phyloP scores from a whole-genome alignment of 2,329 filamentous ascomycete species.

The Talaromyces sp. region DNA sequence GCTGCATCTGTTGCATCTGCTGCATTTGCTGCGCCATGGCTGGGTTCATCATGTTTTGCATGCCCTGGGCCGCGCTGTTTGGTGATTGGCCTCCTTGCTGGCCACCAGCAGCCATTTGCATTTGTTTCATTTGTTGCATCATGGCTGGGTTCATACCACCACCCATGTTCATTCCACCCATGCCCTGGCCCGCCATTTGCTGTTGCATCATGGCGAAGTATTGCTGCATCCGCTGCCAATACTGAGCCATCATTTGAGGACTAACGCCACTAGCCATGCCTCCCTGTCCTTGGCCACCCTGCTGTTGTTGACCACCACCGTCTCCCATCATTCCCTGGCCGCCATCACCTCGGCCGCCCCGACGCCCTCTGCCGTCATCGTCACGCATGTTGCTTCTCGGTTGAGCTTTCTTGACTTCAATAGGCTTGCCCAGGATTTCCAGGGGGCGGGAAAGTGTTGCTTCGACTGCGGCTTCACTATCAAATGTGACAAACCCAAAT shows the following conservation, averaged over 20 bases:
- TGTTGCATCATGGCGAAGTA: slow-evolving; percentile 95
- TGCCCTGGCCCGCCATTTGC: slow-evolving; percentile 62
- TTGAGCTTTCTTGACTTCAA: slow-evolving; percentile 97
- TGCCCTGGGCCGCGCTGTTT: slow-evolving; percentile 51
- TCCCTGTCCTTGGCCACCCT: slow-evolving; percentile 39
- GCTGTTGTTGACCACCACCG: slow-evolving; percentile 41
- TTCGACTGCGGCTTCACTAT: slow-evolving; percentile 91
- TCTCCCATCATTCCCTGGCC: slow-evolving; percentile 33
- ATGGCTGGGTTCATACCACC: slow-evolving; percentile 63
- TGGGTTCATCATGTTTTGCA: slow-evolving; percentile 60
- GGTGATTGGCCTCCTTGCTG: slow-evolving; percentile 33
- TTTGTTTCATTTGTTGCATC: slow-evolving; percentile 70
- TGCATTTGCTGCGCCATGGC: slow-evolving; percentile 72
- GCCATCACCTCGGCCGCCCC: slow-evolving; percentile 36
- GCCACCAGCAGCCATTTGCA: slow-evolving; percentile 34
- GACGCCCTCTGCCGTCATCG: slow-evolving; percentile 63
- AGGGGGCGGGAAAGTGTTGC: slow-evolving; percentile 79
- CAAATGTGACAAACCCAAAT: slow-evolving; percentile 97
- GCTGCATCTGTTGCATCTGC: slow-evolving; percentile 61
- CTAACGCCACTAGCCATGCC: slow-evolving; percentile 65
- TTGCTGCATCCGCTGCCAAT: slow-evolving; percentile 97
- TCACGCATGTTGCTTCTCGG: slow-evolving; percentile 91
- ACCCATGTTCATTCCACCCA: slow-evolving; percentile 54
- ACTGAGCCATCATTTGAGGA: slow-evolving; percentile 95
- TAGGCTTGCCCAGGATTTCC: slow-evolving; percentile 90